Base-by-base conservation (phyloP, 495 filamentous ascomycete genomes). In the Penicillium argentinense region DNA sequence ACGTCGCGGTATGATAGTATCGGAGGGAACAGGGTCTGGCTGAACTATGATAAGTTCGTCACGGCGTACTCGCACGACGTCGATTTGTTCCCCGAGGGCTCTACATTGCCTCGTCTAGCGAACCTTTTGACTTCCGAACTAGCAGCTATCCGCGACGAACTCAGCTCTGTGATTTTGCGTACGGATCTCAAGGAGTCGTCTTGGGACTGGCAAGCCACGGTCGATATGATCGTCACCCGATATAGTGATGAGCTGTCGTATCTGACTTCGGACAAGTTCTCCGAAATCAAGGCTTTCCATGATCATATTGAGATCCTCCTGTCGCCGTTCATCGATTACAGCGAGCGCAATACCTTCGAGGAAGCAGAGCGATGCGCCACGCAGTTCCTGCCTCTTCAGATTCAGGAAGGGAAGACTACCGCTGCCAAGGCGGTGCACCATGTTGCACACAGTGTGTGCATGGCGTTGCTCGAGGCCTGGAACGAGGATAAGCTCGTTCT, bases 31-130 rank as follows among this genome's bases (percentile, higher is more conserved):
- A 65, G 83, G 26, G 76, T 81, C 0, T 39, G 28, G n/a, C 43
- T 86, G 24, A 80, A 87, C 60, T 86, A 79, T 47, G 79, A 81
- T 0, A 59, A 72, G 39, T 81, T 87, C 60, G 76, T 86, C 11
- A 80, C 77, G 0, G 79, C 74, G 1, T 82, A 76, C 47, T 72
- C 69, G 29, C 78, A 82, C 49, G 69, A 66, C 5, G 38, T 80
- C 24, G 76, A 84, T 47, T 48, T 85, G n/a, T 80, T 78, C 53
- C 46, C 49, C 2, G 34, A 56, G 1, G 40, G 61, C 25, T 46
- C 60, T 7, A 41, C 36, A 0, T 59, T 79, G n/a, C 82, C 80
- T 1, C 63, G 83, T 19, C 53, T 86, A 16, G 26, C 34, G 0
- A 52, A 71, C 26, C 59, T 73, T 5, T 60, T 59, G 7, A 9